Conservation (phyloP, 208 protist genomes). For the Balamuthia mandrillaris region DNA sequence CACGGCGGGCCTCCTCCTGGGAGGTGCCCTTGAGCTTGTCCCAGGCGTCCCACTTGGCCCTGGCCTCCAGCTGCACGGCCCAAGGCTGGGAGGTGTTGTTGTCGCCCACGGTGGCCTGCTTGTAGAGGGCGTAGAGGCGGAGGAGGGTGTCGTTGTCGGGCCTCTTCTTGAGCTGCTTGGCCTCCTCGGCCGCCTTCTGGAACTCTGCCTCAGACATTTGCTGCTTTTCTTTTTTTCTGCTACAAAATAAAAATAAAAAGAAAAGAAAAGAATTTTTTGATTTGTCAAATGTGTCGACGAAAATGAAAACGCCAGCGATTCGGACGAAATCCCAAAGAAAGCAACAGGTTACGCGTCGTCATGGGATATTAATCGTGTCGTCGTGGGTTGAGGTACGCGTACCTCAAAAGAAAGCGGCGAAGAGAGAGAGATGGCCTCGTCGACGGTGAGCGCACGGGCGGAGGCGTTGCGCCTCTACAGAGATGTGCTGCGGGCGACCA, state of each 20-base stretch:
- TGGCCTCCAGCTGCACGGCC: slow-evolving; percentile 61
- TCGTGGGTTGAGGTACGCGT: background rate
- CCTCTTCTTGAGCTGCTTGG: slow-evolving; percentile 63
- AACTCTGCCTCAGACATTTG: slow-evolving; percentile 23
- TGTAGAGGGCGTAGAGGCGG: slow-evolving; percentile 89
- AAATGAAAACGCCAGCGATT: background rate
- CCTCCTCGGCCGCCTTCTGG: slow-evolving; percentile 46
- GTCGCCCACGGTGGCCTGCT: slow-evolving; percentile 93
- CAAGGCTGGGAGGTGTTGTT: slow-evolving; percentile 60
- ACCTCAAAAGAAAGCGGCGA: background rate
- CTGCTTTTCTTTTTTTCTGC: background rate
- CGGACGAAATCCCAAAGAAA: background rate
- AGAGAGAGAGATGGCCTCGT: too few species aligned
- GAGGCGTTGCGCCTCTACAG: slow-evolving; percentile 21
- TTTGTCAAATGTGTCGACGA: too few species aligned
- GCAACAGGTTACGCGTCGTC: background rate
- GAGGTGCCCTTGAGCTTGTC: slow-evolving; percentile 81
- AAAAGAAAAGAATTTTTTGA: background rate
- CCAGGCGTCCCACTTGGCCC: slow-evolving; percentile 92
- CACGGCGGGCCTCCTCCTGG: slow-evolving; percentile 81
- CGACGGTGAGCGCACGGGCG: background rate
- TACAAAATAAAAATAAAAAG: background rate
- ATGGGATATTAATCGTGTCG: background rate
- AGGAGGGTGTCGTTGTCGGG: slow-evolving; percentile 84
- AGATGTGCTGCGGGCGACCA: background rate